These are phyloP conservation scores for Coleophoma cylindrospora DNA, from an alignment of 2,329 filamentous ascomycete species.

Conservation along the genomic window DNA sequence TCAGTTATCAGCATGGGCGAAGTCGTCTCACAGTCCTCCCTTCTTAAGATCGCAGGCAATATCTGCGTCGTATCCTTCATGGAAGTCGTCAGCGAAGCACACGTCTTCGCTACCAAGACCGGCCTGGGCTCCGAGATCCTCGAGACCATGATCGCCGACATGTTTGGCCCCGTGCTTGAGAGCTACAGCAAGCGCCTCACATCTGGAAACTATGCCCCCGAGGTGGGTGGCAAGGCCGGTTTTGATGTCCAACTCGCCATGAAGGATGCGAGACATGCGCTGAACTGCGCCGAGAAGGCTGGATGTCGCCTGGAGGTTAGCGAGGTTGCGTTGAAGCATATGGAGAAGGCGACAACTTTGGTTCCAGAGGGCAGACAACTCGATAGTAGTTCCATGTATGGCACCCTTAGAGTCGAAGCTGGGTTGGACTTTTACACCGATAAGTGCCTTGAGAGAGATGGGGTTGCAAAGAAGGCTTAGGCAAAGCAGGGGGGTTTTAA, in stretches of 20 bases:
- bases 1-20: constrained; percentile 36
- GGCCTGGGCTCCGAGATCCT: constrained; percentile 34
- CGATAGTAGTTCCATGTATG: constrained; percentile 47
- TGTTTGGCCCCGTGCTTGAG: constrained; percentile 35
- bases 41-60: constrained; percentile 38
- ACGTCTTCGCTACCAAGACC: constrained; percentile 40
- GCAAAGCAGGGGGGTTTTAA: too few relatives aligned
- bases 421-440: constrained; percentile 39
- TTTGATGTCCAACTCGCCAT: constrained; percentile 19
- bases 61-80: constrained; percentile 26
- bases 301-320: constrained; percentile 16
- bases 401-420: constrained; percentile 36
- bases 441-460: constrained; percentile 16
- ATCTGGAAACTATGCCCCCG: constrained; percentile 34
- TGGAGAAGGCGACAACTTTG: constrained; percentile 35
- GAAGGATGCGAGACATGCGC: constrained; percentile 21
- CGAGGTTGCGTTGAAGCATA: constrained; percentile 30
- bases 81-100: constrained; percentile 38
- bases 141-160: constrained; percentile 36
- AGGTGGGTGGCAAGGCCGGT: constrained; percentile 18
- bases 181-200: constrained; percentile 37
- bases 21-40: constrained; percentile 33
- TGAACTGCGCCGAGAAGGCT: constrained; percentile 15
- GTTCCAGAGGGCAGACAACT: constrained; percentile 29
- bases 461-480: neutral